Conservation (phyloP, 148 eudicot species). For the Heliamphora exappendiculata region DNA sequence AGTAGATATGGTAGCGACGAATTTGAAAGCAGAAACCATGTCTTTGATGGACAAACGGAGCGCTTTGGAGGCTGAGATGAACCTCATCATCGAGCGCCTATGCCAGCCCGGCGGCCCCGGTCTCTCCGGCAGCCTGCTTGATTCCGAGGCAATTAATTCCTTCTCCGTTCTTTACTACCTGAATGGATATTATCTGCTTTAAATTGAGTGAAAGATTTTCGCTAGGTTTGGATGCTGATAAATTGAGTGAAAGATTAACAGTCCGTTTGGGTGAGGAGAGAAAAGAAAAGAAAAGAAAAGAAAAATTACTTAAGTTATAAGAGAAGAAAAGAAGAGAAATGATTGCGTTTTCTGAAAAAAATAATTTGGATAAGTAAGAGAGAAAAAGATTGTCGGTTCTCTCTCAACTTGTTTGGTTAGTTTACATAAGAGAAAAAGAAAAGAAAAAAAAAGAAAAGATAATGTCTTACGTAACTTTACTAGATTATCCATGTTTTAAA, state of each 20-base stretch:
- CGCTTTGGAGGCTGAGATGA: conserved; percentile 59
- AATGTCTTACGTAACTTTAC: no score
- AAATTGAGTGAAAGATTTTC: not conserved
- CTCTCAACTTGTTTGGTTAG: no score
- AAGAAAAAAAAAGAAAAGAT: no score
- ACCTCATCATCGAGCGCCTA: conserved; percentile 60
- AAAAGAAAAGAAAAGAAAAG: not conserved
- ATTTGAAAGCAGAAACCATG: conserved; percentile 70
- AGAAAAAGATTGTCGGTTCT: no score
- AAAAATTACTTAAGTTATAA: no score
- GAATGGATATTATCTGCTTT: not conserved
- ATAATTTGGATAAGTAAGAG: no score
- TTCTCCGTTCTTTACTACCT: not conserved
- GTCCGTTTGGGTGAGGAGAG: not conserved
- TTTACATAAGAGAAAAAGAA: no score
- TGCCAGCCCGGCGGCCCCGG: conserved; percentile 69
- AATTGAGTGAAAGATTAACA: not conserved
- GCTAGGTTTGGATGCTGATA: not conserved
- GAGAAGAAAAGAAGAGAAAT: no score
- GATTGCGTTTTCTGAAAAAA: no score
- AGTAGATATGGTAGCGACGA: conserved; percentile 56
- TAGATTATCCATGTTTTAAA: no score
- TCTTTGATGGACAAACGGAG: conserved; percentile 55
- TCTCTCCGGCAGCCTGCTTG: conserved; percentile 65
- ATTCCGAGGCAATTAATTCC: conserved; percentile 41